phyloP scores from a whole-genome alignment of 192 early-diverging fungal species.

The Linnemannia zychae region DNA sequence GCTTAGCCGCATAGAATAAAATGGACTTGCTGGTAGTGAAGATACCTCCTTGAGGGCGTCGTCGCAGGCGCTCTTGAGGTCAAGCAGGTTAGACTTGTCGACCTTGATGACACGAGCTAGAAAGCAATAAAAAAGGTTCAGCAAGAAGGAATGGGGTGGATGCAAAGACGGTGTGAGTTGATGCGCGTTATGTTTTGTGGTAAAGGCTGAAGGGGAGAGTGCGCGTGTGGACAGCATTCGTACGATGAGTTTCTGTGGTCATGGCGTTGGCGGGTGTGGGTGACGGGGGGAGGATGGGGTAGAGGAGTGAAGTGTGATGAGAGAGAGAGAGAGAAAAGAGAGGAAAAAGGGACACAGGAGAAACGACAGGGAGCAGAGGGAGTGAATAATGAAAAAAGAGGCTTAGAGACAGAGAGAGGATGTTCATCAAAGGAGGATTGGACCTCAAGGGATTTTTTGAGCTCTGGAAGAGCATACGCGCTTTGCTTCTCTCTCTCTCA shows the following conservation, averaged over 20 bases:
- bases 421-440: not conserved
- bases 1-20: not conserved
- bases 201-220: not conserved
- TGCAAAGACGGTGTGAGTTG: not conserved
- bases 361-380: not conserved
- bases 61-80: constrained; percentile 77
- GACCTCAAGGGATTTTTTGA: not conserved
- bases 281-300: not conserved
- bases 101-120: constrained; percentile 52
- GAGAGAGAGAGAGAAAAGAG: not conserved
- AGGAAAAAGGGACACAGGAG: not conserved
- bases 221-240: not conserved
- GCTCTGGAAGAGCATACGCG: not conserved
- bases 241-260: constrained; percentile 31
- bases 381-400: not conserved
- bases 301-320: not conserved
- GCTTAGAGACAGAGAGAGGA: not conserved
- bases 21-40: not conserved
- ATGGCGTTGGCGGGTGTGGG: constrained; percentile 7
- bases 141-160: not conserved
- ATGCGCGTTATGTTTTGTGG: not conserved
- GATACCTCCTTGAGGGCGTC: constrained; percentile 69
- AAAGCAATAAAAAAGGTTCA: not conserved
- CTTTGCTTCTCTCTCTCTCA: not conserved
- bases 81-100: constrained; percentile 56